These are phyloP conservation scores for Leptosphaerulina australis DNA, from an alignment of 2,329 filamentous ascomycete genomes.

Conservation along the genomic window DNA sequence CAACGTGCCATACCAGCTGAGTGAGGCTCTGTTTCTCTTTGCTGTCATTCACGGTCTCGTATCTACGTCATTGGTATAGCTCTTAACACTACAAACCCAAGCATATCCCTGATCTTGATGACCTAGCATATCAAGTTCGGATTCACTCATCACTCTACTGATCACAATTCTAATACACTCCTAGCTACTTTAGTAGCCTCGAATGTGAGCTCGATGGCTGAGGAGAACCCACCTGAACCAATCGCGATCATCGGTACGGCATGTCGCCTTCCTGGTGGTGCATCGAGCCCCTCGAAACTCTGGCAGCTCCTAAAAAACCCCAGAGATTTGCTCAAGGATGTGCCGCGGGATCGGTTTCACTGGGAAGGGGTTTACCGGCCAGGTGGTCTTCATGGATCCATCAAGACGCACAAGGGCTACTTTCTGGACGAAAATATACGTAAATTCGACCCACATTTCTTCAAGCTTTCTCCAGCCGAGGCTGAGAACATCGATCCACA, in stretches of 20 bases:
- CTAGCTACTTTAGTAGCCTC: not conserved
- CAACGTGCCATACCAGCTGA: not conserved
- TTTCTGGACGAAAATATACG: not conserved
- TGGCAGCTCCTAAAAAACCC: slow-evolving; percentile 1
- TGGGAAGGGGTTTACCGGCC: not conserved
- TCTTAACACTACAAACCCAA: no score
- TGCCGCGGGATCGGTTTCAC: not conserved
- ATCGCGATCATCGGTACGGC: slow-evolving; percentile 1
- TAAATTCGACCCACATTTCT: slow-evolving; percentile 32
- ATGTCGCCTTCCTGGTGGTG: not conserved
- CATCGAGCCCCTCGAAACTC: not conserved
- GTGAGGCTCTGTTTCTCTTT: not conserved
- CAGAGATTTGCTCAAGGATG: not conserved
- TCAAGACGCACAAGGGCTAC: not conserved
- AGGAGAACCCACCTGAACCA: not conserved
- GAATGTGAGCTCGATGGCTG: not conserved
- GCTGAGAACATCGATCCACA: slow-evolving; percentile 32
- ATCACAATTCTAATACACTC: not conserved
- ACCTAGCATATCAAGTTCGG: no score
- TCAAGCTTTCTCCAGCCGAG: slow-evolving; percentile 24
- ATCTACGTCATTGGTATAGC: not conserved
- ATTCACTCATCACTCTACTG: no score
- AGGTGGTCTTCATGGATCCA: not conserved
- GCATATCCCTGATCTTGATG: no score
- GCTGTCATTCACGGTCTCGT: not conserved